Percentiles rank a stretch among this genome's conserved stretches.
phyloP scores from a whole-genome alignment of 78 protist genomes.

The Dictyostelium discoideum region dicty_2.7 NC_007088.5:1023501-1024000 shows the following conservation, averaged over 20 bases:
- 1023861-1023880: not conserved
- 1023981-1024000: too few species aligned
- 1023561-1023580: not conserved
- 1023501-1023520: not conserved
- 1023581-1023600: not conserved
- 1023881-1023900: not conserved
- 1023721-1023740: not conserved
- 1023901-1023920: too few species aligned
- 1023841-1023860: not conserved
- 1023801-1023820: not conserved
- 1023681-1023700: not conserved
- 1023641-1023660: not conserved
- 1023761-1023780: not conserved
- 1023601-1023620: not conserved
- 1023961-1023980: too few species aligned
- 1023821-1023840: not conserved
- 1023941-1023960: too few species aligned
- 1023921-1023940: too few species aligned
- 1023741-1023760: not conserved
- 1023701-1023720: not conserved
- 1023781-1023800: not conserved
- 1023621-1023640: not conserved
- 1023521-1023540: too few species aligned
- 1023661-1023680: not conserved
- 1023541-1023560: not conserved